phyloP scores from a whole-genome alignment of 2,329 filamentous ascomycete species.

The Diatrype stigma region DNA sequence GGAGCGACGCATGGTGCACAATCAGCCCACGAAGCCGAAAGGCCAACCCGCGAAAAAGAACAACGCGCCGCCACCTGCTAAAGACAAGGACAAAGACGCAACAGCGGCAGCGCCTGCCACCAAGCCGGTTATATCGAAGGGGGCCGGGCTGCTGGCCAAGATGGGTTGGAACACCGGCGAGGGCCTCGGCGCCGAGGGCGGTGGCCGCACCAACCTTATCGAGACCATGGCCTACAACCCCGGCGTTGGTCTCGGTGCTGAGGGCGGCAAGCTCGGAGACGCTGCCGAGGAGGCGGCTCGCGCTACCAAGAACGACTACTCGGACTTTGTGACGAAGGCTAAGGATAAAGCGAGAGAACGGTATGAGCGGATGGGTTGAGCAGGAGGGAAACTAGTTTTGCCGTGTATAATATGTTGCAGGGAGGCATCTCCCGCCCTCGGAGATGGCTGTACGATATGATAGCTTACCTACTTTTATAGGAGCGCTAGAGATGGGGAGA shows the following conservation, averaged over 20 bases:
- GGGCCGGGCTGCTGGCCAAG: slow-evolving; percentile 64
- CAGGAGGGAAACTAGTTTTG: no score
- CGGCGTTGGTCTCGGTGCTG: slow-evolving; percentile 66
- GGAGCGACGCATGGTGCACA: slow-evolving; percentile 60
- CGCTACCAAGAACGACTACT: slow-evolving; percentile 56
- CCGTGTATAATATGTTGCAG: no score
- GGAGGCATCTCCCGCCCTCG: no score
- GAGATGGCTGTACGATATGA: no score
- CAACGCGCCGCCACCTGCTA: slow-evolving; percentile 26
- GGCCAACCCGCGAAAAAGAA: slow-evolving; percentile 24
- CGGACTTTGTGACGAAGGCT: slow-evolving; percentile 59
- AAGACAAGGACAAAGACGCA: slow-evolving; percentile 36
- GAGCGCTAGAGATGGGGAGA: no score
- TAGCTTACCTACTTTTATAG: no score
- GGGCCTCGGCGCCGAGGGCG: slow-evolving; percentile 60
- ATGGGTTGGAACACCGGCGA: slow-evolving; percentile 67
- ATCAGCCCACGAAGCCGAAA: slow-evolving; percentile 53
- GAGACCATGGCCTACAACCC: slow-evolving; percentile 61
- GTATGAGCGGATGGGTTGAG: slow-evolving; percentile 51
- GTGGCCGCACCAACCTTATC: slow-evolving; percentile 61
- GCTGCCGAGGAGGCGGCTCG: slow-evolving; percentile 59
- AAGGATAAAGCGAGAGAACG: slow-evolving; percentile 64
- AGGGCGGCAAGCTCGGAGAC: slow-evolving; percentile 66
- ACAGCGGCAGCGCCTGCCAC: slow-evolving; percentile 22
- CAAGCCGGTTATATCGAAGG: slow-evolving; percentile 51